Evolutionary conservation across 805 yeast genomes (phyloP).

Genomic region (Ogataea thermomethanolica): DNA sequence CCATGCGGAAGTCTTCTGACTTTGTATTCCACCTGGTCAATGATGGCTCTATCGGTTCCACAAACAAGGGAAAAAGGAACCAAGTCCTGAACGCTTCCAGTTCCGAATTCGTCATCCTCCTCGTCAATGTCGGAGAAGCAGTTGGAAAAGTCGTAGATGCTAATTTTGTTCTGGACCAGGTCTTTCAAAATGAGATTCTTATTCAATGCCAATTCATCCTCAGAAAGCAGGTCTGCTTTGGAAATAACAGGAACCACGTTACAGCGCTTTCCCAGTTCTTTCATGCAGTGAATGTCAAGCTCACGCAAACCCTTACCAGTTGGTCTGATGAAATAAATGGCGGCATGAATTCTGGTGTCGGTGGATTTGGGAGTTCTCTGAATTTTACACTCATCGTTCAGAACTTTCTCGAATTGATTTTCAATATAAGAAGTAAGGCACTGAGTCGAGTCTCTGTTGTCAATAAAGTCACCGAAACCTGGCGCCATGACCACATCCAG

Average conservation of each 20-base stretch:
- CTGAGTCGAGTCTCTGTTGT: constrained; percentile 58
- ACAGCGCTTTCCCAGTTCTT: constrained; percentile 61
- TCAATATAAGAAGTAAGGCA: constrained; percentile 69
- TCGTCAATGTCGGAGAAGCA: constrained; percentile 30
- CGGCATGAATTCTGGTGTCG: constrained; percentile 80
- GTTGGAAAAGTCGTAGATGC: constrained; percentile 30
- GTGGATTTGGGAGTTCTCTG: constrained; percentile 39
- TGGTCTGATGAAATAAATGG: constrained; percentile 78
- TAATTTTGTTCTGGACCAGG: constrained; percentile 22
- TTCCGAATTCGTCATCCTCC: constrained; percentile 17
- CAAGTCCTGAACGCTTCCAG: constrained; percentile 23
- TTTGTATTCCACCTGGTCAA: constrained; percentile 67
- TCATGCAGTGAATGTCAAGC: constrained; percentile 69
- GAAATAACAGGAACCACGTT: constrained; percentile 81
- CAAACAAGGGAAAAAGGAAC: constrained; percentile 92
- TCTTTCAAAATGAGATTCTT: constrained; percentile 46
- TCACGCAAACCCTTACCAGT: constrained; percentile 60
- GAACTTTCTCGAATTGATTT: constrained; percentile 65
- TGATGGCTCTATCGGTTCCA: constrained; percentile 64
- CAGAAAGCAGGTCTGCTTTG: constrained; percentile 71
- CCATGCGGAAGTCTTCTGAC: constrained; percentile 91
- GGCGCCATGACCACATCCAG: constrained; percentile 63
- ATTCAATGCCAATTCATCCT: constrained; percentile 45
- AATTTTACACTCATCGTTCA: constrained; percentile 68
- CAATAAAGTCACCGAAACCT: constrained; percentile 69